Conservation (phyloP, 257 asterid genomes). For the Anisodus acutangulus region DNA sequence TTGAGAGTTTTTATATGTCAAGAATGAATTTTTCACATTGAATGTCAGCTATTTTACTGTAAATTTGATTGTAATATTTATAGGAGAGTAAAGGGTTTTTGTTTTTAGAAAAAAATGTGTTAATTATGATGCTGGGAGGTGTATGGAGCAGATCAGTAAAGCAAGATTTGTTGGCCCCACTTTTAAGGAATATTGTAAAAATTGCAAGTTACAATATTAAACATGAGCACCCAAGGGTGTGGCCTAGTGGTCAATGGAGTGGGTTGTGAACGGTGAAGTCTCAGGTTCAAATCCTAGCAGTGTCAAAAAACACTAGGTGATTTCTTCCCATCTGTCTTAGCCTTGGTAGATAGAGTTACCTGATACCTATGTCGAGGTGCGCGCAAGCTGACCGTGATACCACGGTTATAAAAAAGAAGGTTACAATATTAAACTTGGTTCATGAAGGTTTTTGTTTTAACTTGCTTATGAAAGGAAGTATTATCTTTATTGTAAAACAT, state of each 20-base stretch:
- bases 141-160: not conserved
- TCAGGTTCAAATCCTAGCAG: too few relatives aligned
- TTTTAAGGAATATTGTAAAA: not conserved
- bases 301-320: too few relatives aligned
- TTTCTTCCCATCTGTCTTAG: too few relatives aligned
- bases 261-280: too few relatives aligned
- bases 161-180: not conserved
- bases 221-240: too few relatives aligned
- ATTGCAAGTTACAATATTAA: not conserved
- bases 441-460: not conserved
- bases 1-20: not conserved
- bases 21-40: not conserved
- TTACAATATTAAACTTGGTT: not conserved
- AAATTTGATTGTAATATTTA: conserved; percentile 2
- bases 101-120: not conserved
- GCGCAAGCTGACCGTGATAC: too few relatives aligned
- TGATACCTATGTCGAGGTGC: too few relatives aligned
- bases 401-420: not conserved
- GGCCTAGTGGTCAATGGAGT: too few relatives aligned
- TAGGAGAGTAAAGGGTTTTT: not conserved
- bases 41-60: not conserved
- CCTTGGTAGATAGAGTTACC: too few relatives aligned
- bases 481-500: not conserved
- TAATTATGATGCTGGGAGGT: conserved; percentile 1
- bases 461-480: conserved; percentile 3